Conservation (phyloP, 495 filamentous ascomycete genomes). For the Diplogelasinospora grovesii region DNA sequence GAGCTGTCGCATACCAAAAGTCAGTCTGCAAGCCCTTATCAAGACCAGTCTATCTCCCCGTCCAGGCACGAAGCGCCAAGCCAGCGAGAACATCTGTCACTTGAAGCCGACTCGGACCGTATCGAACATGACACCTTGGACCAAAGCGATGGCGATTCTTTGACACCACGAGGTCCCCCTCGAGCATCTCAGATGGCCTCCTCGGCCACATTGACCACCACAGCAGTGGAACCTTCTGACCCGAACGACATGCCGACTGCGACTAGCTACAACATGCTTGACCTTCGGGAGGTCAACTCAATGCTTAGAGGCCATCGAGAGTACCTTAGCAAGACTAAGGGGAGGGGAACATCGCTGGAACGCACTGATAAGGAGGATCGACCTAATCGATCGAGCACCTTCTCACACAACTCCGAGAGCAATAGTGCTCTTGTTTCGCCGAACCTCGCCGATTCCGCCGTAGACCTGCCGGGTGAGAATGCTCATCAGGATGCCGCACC, state of each 20-base stretch:
- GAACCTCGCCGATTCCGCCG: slow-evolving; percentile 9
- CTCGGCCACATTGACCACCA: slow-evolving; percentile 13
- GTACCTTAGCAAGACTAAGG: slow-evolving; percentile 26
- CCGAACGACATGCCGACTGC: slow-evolving; percentile 5
- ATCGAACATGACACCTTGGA: slow-evolving; percentile 24
- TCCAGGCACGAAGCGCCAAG: no score
- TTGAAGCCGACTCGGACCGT: no score
- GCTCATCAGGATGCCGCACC: slow-evolving; percentile 19
- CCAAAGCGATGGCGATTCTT: slow-evolving; percentile 21
- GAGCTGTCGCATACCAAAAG: slow-evolving; percentile 21
- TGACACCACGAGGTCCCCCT: slow-evolving; percentile 26
- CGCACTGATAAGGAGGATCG: slow-evolving; percentile 35
- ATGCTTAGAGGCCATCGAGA: slow-evolving; percentile 32
- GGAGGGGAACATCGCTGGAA: slow-evolving; percentile 32
- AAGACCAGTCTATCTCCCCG: slow-evolving; percentile 12
- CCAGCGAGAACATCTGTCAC: no score
- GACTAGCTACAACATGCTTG: slow-evolving; percentile 18
- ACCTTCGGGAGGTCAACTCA: slow-evolving; percentile 27
- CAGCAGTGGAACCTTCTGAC: slow-evolving; percentile 9
- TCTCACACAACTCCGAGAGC: slow-evolving; percentile 7
- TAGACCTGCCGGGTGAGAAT: slow-evolving; percentile 10
- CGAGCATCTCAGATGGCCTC: slow-evolving; percentile 17
- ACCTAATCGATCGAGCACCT: slow-evolving; percentile 6
- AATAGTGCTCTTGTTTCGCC: slow-evolving; percentile 10
- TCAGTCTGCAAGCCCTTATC: slow-evolving; percentile 9